Base-by-base conservation (phyloP, 805 yeast species). In the Candida maesae region DNA sequence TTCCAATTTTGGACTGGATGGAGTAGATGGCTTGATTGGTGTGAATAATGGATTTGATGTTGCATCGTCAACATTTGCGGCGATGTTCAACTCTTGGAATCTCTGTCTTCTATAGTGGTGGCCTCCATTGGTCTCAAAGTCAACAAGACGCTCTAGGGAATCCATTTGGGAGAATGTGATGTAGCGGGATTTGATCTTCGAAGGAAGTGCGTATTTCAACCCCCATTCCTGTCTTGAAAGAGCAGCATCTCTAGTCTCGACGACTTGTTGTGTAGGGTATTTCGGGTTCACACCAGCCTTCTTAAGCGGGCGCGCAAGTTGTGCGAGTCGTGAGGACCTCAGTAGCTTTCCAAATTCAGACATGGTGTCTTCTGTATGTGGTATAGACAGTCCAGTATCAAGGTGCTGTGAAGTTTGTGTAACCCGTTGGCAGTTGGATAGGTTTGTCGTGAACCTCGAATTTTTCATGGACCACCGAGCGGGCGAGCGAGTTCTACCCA, bases 221-320 rank as follows among this genome's bases (percentile, higher is more conserved):
- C 95, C 95, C 71, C 76, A 86, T 61, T 84, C 85, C 46, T 83
- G 80, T 63, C 86, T 70, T 12, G 70, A 59, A 33, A 81, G 73
- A 35, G 83, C 72, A 7, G 84, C 70, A 36, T 79, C 76, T 38
- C 84, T 79, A 0, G 93, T 79, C 60, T 75, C 81, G 29, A 86
- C 71, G 31, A 83, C 70, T 59, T 85, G 95, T 55, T 81, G 89
- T 0, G 85, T 76, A 19, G 95, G n/a, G 95, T 33, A 42, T 47
- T 36, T 41, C 50, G 13, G 49, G 47, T 26, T 29, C 16, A 29
- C 36, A 15, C 16, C 41, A 13, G 18, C 19, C 25, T 25, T 24
- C 32, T 45, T 35, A 14, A 52, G 46, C 11, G 61, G 59, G 25
- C 52, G 59, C 8, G 68, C 59, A 8, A 66, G 50, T 31, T 65